A percentile compares a stretch with the other conserved stretches of the same genome.
These are phyloP conservation scores for Lagerstroemia speciosa DNA, from an alignment of 345 rosid species.

Conservation along the genomic window DNA sequence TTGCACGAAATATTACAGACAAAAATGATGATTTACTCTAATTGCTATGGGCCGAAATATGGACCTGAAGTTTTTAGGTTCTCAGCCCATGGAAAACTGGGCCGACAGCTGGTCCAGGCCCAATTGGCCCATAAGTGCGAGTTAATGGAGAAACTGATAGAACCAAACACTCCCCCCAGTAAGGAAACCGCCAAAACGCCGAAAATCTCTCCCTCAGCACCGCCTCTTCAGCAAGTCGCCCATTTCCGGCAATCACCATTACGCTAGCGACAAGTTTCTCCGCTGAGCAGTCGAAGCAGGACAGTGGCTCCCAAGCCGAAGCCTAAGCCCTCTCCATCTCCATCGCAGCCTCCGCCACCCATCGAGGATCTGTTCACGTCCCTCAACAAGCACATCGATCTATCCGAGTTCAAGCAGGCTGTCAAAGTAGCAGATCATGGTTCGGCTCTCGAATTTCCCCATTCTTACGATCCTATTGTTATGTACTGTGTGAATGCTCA, in stretches of 20 bases:
- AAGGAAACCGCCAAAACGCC: too few species aligned
- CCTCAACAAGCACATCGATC: constrained; percentile 48
- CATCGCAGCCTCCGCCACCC: constrained; percentile 52
- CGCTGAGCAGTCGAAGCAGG: constrained; percentile 8
- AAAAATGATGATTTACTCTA: too few species aligned
- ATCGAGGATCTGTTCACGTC: constrained; percentile 82
- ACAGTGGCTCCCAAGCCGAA: constrained; percentile 72
- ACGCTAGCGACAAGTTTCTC: neutral
- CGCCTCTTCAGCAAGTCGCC: neutral
- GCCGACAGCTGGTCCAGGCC: too few species aligned
- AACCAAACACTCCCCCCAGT: too few species aligned
- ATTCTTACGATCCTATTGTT: neutral
- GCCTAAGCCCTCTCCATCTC: constrained; percentile 29
- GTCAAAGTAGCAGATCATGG: constrained; percentile 76
- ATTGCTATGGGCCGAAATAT: too few species aligned
- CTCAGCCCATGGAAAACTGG: neutral
- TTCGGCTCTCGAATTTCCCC: constrained; percentile 9
- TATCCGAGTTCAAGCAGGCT: constrained; percentile 48
- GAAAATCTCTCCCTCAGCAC: neutral
- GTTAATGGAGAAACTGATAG: too few species aligned
- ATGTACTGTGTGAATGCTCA: neutral
- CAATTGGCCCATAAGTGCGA: neutral
- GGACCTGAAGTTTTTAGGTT: too few species aligned
- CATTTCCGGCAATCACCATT: neutral
- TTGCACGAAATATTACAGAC: too few species aligned